Percentiles rank a stretch among this genome's conserved stretches.
Conservation (phyloP, 2,329 filamentous ascomycete species). For the Cadophora malorum region DNA sequence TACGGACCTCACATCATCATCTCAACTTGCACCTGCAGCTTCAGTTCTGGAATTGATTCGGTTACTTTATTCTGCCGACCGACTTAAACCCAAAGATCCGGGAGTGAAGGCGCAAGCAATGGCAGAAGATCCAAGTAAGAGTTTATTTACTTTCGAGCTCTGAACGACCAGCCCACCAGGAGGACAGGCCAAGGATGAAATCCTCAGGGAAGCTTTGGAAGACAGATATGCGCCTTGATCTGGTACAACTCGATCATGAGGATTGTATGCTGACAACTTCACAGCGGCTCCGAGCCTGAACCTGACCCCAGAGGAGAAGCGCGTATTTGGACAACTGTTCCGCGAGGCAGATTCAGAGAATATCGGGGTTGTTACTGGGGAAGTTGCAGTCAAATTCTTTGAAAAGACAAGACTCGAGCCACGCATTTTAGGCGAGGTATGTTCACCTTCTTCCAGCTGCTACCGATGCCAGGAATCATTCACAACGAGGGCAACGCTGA, state of each 20-base stretch:
- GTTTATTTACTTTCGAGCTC: conserved; percentile 61
- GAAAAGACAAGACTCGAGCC: conserved; percentile 92
- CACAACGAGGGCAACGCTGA: conserved; percentile 34
- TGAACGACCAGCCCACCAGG: background rate
- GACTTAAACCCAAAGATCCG: conserved; percentile 22
- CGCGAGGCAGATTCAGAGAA: conserved; percentile 89
- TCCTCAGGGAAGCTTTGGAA: background rate
- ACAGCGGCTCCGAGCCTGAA: conserved; percentile 74
- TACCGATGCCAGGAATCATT: background rate
- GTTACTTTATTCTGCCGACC: conserved; percentile 18
- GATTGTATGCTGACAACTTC: conserved; percentile 11
- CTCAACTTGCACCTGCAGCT: conserved; percentile 31
- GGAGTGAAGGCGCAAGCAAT: conserved; percentile 41
- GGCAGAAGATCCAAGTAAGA: conserved; percentile 46
- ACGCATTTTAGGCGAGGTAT: conserved; percentile 82
- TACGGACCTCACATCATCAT: conserved; percentile 26
- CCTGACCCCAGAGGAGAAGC: conserved; percentile 89
- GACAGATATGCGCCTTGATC: background rate
- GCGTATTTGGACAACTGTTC: conserved; percentile 91
- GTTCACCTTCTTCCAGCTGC: conserved; percentile 12
- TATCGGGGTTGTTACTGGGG: conserved; percentile 92
- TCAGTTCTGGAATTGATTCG: conserved; percentile 23
- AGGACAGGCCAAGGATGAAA: background rate
- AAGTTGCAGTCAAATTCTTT: conserved; percentile 96
- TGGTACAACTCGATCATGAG: background rate